phyloP scores from a whole-genome alignment of 805 yeast genomes.

The Candida parachauliodes region DNA sequence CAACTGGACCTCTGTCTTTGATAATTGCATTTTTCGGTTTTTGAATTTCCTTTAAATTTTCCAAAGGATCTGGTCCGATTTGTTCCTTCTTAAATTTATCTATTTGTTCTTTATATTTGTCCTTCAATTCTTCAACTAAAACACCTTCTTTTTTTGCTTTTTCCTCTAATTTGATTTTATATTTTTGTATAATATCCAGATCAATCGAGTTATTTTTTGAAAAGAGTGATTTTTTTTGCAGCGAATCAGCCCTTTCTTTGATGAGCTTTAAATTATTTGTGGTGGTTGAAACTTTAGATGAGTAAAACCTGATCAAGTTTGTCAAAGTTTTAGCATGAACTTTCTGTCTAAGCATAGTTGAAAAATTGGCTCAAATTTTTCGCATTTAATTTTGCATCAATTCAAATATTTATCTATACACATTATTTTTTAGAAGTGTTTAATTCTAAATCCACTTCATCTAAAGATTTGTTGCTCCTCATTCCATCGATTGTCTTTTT shows the following conservation, averaged over 20 bases:
- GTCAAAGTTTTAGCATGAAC: not conserved
- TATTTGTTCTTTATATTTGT: constrained; percentile 58
- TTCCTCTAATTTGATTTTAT: constrained; percentile 29
- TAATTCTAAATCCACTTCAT: not conserved
- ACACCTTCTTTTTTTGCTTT: constrained; percentile 35
- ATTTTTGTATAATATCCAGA: constrained; percentile 14
- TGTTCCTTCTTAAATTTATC: constrained; percentile 52
- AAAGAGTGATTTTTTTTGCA: not conserved
- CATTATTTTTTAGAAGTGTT: not conserved
- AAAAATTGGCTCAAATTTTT: constrained; percentile 1
- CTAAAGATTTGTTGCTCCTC: not conserved
- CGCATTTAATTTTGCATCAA: constrained; percentile 3
- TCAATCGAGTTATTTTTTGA: too few species aligned
- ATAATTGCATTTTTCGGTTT: constrained; percentile 29
- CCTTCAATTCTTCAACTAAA: constrained; percentile 56
- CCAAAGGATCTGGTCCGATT: constrained; percentile 63
- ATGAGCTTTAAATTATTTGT: too few species aligned
- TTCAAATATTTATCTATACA: not conserved
- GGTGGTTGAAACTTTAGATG: too few species aligned
- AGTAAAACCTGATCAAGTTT: too few species aligned
- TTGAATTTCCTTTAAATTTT: constrained; percentile 59
- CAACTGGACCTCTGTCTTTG: constrained; percentile 34
- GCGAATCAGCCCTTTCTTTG: not conserved
- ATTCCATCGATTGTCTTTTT: constrained; percentile 38
- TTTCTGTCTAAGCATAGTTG: constrained; percentile 1